Evolutionary conservation across 805 yeast species (phyloP).

Genomic region (Saturnispora mendoncae): DNA sequence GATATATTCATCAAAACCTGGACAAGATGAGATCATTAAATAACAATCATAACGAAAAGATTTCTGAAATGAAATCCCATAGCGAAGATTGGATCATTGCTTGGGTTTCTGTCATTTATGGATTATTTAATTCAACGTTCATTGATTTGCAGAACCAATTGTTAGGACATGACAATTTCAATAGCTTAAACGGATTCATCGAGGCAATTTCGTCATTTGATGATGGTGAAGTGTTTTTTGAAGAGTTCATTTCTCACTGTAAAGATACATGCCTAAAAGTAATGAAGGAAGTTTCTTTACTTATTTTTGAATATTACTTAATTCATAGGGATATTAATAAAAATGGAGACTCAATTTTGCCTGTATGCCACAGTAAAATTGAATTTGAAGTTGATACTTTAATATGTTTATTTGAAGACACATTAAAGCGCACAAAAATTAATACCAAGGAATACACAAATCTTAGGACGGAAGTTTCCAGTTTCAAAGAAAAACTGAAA

Average conservation of each 20-base stretch:
- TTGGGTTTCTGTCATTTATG: conserved; percentile 26
- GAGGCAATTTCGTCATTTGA: conserved; percentile 18
- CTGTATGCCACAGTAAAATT: conserved; percentile 20
- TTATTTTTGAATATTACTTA: conserved; percentile 24
- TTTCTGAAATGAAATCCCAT: conserved; percentile 10
- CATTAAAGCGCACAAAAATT: conserved; percentile 9
- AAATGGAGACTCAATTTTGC: conserved; percentile 14
- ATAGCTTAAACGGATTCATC: conserved; percentile 18
- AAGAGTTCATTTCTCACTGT: conserved; percentile 18
- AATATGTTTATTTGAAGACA: conserved; percentile 13
- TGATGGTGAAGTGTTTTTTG: conserved; percentile 18
- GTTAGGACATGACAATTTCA: conserved; percentile 20
- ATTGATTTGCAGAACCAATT: conserved; percentile 21
- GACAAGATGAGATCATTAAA: conserved; percentile 11
- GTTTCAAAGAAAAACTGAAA: conserved; percentile 17
- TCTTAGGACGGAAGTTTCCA: conserved; percentile 13
- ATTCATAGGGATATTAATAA: conserved; percentile 15
- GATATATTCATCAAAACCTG: conserved; percentile 10
- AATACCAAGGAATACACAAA: conserved; percentile 11
- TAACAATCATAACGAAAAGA: conserved; percentile 9
- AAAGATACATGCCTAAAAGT: conserved; percentile 20
- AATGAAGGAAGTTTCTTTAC: conserved; percentile 20
- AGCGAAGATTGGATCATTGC: conserved; percentile 21
- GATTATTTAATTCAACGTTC: conserved; percentile 22
- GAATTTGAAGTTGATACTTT: conserved; percentile 13